Evolutionary conservation across 495 filamentous ascomycete genomes (phyloP).

Genomic region (Chaetomium cochliodes): DNA sequence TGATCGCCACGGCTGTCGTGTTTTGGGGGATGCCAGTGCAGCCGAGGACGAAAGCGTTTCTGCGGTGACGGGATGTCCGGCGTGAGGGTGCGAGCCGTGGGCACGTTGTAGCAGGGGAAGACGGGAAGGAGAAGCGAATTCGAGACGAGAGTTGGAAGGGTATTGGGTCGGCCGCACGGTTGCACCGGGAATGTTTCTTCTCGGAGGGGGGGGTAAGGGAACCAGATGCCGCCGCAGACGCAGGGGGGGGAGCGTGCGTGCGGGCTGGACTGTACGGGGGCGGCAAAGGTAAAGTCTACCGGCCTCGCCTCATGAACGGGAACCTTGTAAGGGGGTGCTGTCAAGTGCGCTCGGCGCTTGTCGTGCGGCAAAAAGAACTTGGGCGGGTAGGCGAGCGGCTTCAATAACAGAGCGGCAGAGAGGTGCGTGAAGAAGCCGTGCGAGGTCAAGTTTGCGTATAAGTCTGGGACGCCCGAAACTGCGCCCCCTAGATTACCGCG

Average conservation of each 20-base stretch:
- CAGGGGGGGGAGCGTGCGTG: constrained; percentile 28
- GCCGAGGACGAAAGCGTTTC: constrained; percentile 19
- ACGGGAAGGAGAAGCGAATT: constrained; percentile 31
- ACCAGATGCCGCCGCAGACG: constrained; percentile 42
- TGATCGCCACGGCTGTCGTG: constrained; percentile 25
- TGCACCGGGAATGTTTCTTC: constrained; percentile 30
- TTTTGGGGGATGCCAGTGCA: constrained; percentile 20
- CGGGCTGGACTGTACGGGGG: constrained; percentile 32
- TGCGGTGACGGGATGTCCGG: constrained; percentile 5
- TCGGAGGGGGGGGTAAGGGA: constrained; percentile 17
- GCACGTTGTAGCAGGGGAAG: constrained; percentile 20
- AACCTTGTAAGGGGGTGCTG: constrained; percentile 1
- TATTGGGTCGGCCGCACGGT: constrained; percentile 32
- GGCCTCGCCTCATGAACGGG: constrained; percentile 30
- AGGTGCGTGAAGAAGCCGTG: constrained; percentile 1
- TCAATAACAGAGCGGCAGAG: constrained; percentile 13
- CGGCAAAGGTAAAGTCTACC: constrained; percentile 37
- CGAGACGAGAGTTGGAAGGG: constrained; percentile 37
- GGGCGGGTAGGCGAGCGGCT: neutral
- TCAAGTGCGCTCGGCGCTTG: constrained; percentile 36
- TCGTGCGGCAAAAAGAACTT: constrained; percentile 32
- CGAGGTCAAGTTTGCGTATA: neutral
- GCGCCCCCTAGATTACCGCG: constrained; percentile 5
- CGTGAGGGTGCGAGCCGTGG: constrained; percentile 16
- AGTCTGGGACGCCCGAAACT: neutral